Evolutionary conservation across 495 filamentous ascomycete species (phyloP).

Genomic region (Aspergillus sparsus): DNA sequence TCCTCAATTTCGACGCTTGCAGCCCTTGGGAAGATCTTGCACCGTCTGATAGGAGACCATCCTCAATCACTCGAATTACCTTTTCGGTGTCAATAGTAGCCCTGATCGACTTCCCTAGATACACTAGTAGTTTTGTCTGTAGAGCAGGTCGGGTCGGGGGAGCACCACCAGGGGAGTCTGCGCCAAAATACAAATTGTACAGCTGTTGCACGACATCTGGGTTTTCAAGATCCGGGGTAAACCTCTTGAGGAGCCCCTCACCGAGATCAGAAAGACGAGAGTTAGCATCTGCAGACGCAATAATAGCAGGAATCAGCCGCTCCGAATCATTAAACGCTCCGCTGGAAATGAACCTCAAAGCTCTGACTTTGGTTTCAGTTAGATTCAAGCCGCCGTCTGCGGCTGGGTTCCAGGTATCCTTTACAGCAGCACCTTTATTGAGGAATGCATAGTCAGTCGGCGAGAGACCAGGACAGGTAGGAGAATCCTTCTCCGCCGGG

Average conservation of each 20-base stretch:
- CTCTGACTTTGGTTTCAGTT: conserved; percentile 64
- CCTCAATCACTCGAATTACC: conserved; percentile 69
- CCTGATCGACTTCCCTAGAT: conserved; percentile 73
- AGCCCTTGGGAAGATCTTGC: conserved; percentile 58
- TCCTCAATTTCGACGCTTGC: conserved; percentile 72
- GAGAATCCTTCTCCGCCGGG: conserved; percentile 38
- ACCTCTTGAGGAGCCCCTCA: conserved; percentile 82
- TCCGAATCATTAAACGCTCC: conserved; percentile 81
- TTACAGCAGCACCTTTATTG: conserved; percentile 53
- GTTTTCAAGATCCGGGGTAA: conserved; percentile 67
- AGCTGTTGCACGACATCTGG: conserved; percentile 59
- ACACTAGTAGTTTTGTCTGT: conserved; percentile 69
- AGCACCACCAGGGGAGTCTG: conserved; percentile 38
- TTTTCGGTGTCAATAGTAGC: conserved; percentile 64
- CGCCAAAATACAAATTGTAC: conserved; percentile 68
- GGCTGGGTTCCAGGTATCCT: conserved; percentile 67
- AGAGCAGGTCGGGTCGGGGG: conserved; percentile 65
- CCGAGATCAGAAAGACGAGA: conserved; percentile 76
- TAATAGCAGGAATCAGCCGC: conserved; percentile 78
- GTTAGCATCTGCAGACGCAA: conserved; percentile 79
- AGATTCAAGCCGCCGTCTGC: conserved; percentile 63
- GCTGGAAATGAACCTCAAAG: conserved; percentile 71
- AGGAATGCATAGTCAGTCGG: conserved; percentile 74
- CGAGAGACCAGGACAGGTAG: conserved; percentile 68
- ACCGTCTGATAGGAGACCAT: conserved; percentile 54